Conservation (phyloP, 2,329 filamentous ascomycete genomes). For the Dendryphion nanum region DNA sequence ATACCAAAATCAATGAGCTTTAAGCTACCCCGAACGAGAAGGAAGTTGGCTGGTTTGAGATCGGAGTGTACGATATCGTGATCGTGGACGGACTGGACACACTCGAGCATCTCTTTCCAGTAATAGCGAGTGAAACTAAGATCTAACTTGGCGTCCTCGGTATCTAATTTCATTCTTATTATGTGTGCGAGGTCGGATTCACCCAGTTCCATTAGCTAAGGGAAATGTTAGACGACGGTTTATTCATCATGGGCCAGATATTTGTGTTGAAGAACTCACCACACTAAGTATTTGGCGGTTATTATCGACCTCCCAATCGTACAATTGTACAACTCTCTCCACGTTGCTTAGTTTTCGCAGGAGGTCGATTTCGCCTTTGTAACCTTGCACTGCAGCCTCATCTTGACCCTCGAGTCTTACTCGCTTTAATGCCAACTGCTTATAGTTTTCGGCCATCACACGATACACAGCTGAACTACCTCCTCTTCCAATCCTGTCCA, state of each 20-base stretch:
- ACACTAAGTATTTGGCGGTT: conserved; percentile 87
- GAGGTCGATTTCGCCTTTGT: conserved; percentile 93
- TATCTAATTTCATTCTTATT: conserved; percentile 64
- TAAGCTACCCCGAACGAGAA: conserved; percentile 82
- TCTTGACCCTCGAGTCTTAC: conserved; percentile 91
- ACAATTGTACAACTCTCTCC: conserved; percentile 85
- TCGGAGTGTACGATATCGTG: conserved; percentile 95
- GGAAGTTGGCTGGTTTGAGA: conserved; percentile 95
- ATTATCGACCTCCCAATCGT: conserved; percentile 90
- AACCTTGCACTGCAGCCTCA: conserved; percentile 77
- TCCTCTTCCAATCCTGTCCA: conserved; percentile 88
- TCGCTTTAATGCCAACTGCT: conserved; percentile 89
- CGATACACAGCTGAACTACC: conserved; percentile 94
- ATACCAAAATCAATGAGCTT: conserved; percentile 99
- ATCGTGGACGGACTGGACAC: conserved; percentile 83
- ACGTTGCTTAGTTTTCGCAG: conserved; percentile 78
- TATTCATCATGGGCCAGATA: conserved; percentile 4
- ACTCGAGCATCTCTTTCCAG: conserved; percentile 99
- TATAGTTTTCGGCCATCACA: conserved; percentile 95
- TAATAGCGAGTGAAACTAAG: conserved; percentile 92
- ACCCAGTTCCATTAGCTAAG: conserved; percentile 91
- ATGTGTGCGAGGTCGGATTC: conserved; percentile 90
- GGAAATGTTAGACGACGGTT: conserved; percentile 8
- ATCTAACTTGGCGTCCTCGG: conserved; percentile 69
- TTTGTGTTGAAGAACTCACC: conserved; percentile 50